Conservation (phyloP, 2,329 filamentous ascomycete species). For the Chaetomium globosum region DNA sequence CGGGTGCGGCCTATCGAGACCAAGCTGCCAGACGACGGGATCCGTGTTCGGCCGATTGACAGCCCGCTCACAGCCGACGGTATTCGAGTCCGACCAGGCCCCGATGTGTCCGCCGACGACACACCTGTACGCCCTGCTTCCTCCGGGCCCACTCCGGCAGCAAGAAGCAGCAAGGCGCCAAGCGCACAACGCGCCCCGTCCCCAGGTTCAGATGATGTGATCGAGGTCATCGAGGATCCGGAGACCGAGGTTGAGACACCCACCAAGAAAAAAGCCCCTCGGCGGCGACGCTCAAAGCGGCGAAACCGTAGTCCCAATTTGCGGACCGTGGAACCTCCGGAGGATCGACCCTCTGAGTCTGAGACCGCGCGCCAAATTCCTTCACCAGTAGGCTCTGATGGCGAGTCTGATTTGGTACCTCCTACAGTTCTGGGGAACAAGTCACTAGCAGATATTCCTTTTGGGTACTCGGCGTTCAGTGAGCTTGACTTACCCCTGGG, state of each 20-base stretch:
- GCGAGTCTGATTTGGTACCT: slow-evolving; percentile 44
- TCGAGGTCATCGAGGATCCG: slow-evolving; percentile 44
- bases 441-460: slow-evolving; percentile 62
- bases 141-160: slow-evolving; percentile 38
- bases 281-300: slow-evolving; percentile 28
- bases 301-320: slow-evolving; percentile 36
- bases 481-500: slow-evolving; percentile 60
- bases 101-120: slow-evolving; percentile 36
- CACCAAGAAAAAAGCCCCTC: slow-evolving; percentile 41
- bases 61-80: slow-evolving; percentile 36
- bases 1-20: slow-evolving; percentile 27
- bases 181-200: slow-evolving; percentile 35
- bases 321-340: slow-evolving; percentile 41
- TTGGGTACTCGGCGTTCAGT: slow-evolving; percentile 68
- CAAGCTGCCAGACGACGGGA: slow-evolving; percentile 35
- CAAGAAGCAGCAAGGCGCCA: slow-evolving; percentile 32
- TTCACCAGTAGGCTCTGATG: slow-evolving; percentile 39
- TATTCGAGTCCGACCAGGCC: slow-evolving; percentile 16
- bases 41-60: slow-evolving; percentile 46
- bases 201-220: slow-evolving; percentile 35
- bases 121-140: slow-evolving; percentile 39
- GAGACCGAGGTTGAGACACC: slow-evolving; percentile 46
- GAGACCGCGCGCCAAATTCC: slow-evolving; percentile 30
- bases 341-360: slow-evolving; percentile 39
- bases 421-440: slow-evolving; percentile 51